phyloP scores from a whole-genome alignment of 2,329 filamentous ascomycete genomes.

The Nannizziopsis arthrosporioides region DNA sequence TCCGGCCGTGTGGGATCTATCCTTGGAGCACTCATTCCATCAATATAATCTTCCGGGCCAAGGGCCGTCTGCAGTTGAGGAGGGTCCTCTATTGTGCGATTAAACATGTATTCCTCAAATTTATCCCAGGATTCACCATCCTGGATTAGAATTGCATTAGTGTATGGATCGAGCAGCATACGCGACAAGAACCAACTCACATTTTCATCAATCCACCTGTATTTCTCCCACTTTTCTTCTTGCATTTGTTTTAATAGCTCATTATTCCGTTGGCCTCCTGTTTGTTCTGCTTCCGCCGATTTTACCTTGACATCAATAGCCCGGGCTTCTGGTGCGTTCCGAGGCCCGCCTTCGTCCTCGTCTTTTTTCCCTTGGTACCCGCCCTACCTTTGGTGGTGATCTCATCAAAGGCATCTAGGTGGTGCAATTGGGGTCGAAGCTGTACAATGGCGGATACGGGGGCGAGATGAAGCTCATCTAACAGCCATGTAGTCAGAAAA shows the following conservation, averaged over 20 bases:
- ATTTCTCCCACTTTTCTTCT: constrained; percentile 66
- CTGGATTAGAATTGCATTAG: constrained; percentile 22
- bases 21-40: constrained; percentile 48
- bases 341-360: constrained; percentile 35
- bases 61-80: constrained; percentile 44
- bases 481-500: constrained; percentile 1
- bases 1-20: constrained; percentile 35
- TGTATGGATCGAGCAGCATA: background rate
- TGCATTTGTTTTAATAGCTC: constrained; percentile 65
- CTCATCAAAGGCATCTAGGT: constrained; percentile 75
- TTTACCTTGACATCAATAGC: constrained; percentile 83
- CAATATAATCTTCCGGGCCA: constrained; percentile 49
- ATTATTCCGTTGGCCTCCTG: constrained; percentile 59
- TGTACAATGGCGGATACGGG: constrained; percentile 73
- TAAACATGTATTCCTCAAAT: constrained; percentile 62
- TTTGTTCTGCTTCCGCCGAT: constrained; percentile 54
- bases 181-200: constrained; percentile 16
- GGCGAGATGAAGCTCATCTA: constrained; percentile 72
- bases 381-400: constrained; percentile 34
- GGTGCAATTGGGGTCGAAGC: constrained; percentile 82
- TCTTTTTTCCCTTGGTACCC: constrained; percentile 27
- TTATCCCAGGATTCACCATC: constrained; percentile 60
- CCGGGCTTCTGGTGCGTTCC: constrained; percentile 47
- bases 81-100: constrained; percentile 33
- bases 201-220: constrained; percentile 62